Percentiles rank a stretch among this genome's conserved stretches.
Evolutionary conservation across 2,329 filamentous ascomycete genomes (phyloP).

Genomic region (Zymoseptoria ardabiliae): DNA sequence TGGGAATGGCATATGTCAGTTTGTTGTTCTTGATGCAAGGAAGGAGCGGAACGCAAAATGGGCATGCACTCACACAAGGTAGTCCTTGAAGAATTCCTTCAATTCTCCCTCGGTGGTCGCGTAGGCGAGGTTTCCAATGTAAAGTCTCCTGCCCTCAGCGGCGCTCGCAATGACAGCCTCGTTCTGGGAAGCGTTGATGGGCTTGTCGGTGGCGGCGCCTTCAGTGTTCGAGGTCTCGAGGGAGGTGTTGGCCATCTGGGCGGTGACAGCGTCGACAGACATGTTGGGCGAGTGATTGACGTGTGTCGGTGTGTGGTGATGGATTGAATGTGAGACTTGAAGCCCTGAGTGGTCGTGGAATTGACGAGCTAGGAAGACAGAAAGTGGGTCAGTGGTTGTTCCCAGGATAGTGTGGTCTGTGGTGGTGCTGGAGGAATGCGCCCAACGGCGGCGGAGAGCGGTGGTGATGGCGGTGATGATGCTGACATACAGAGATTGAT

Average conservation of each 20-base stretch:
- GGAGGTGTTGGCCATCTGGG: conserved; percentile 58
- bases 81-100: conserved; percentile 99
- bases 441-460: not conserved
- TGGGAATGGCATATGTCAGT: conserved; percentile 17
- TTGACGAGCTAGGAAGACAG: conserved; percentile 38
- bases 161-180: conserved; percentile 94
- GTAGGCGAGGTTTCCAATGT: conserved; percentile 99
- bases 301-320: conserved; percentile 12
- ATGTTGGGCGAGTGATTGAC: conserved; percentile 60
- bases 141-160: conserved; percentile 96
- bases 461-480: not conserved
- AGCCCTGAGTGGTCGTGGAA: conserved; percentile 23
- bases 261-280: conserved; percentile 83
- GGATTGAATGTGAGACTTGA: not conserved
- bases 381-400: not conserved
- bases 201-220: conserved; percentile 49
- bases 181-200: conserved; percentile 66
- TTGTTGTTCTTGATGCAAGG: not conserved
- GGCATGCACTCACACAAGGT: conserved; percentile 78
- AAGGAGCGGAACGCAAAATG: not conserved
- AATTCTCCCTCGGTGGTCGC: conserved; percentile 99
- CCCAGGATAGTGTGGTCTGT: not conserved
- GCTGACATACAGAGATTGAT: conserved; percentile 2
- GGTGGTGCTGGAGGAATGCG: not conserved
- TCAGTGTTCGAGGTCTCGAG: conserved; percentile 50